Evolutionary conservation across 106 monocot genomes (phyloP).

Genomic region (Dendrobium officinale): DNA sequence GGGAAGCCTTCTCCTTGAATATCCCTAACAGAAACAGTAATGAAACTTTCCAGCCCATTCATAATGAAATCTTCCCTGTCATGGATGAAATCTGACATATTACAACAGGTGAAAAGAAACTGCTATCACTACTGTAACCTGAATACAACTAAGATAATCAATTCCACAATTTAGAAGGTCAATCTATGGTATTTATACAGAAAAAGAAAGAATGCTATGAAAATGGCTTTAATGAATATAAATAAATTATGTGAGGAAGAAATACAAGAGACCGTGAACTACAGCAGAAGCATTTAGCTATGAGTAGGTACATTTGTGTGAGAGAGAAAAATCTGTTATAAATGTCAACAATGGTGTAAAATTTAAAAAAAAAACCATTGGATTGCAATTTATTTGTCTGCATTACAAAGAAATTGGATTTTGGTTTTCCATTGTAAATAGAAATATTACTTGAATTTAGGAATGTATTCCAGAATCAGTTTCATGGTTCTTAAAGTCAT

Average conservation of each 20-base stretch:
- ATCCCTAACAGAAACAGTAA: conserved; percentile 82
- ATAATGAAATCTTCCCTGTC: conserved; percentile 75
- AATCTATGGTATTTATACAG: not conserved
- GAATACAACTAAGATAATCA: not conserved
- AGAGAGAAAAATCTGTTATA: too few species aligned
- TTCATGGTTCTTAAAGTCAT: not conserved
- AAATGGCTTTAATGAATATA: not conserved
- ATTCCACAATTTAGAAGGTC: not conserved
- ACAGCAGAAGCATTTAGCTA: not conserved
- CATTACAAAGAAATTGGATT: not conserved
- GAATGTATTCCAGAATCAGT: not conserved
- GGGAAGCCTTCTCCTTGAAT: conserved; percentile 98
- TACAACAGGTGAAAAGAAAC: not conserved
- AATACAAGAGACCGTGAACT: not conserved
- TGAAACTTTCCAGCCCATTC: conserved; percentile 62
- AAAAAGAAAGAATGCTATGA: not conserved
- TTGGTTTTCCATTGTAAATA: not conserved
- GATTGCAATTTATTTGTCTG: not conserved
- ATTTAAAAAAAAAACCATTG: too few species aligned
- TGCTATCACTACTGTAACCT: not conserved
- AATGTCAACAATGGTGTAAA: too few species aligned
- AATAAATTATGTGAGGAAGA: not conserved
- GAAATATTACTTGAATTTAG: not conserved
- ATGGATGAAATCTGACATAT: not conserved
- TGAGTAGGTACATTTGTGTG: too few species aligned